Base-by-base conservation (phyloP, 768 basidiomycete genomes). In the Lactarius sanguifluus region DNA sequence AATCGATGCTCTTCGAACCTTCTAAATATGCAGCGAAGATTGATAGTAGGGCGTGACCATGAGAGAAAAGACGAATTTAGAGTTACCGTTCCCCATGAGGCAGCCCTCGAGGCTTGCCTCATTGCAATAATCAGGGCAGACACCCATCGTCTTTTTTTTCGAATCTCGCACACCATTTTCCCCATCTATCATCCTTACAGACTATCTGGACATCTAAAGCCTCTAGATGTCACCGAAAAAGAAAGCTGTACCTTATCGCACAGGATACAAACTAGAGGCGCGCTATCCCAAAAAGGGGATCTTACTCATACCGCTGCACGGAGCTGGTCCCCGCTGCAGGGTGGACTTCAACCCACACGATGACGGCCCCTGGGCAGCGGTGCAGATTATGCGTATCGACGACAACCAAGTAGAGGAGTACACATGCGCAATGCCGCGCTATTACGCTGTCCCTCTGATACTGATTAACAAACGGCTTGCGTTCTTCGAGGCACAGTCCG, bases 371-470 rank as follows among this genome's bases (percentile, higher is more conserved):
- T 67, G 61, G 66, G 15, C 57, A 18, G 59, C 8, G 50, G 0
- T 67, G 8, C 38, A 54, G 25, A 63, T 67, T 40, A 59, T 67
- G 61, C 30, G 41, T 15, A 4, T 67, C 50, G 57, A 55, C 1
- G 20, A 43, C 2, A 10, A 12, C 15, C 13, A 50, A 23, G 13
- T 16, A 0, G 66, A 68, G 13, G 5, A 52, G 2, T 62, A 38
- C 52, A 16, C 23, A 23, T 69, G 69, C 55, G 43, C 41, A 8
- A 41, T 68, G 52, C 69, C 69, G 15, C 47, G 62, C 50, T 57
- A 23, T 54, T 69, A 69, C 32, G 69, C 69, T 45, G 18, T 56
- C 28, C 68, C 69, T 15, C 55, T 69, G n/a, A 62, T 60, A 54
- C 45, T 69, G 30, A 32, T 68, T 28, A 68, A 68, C 56, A 69